A percentile compares a stretch with the other conserved stretches of the same genome.
Evolutionary conservation across 495 filamentous ascomycete species (phyloP).

Genomic region (Daldinia concentrica): DNA sequence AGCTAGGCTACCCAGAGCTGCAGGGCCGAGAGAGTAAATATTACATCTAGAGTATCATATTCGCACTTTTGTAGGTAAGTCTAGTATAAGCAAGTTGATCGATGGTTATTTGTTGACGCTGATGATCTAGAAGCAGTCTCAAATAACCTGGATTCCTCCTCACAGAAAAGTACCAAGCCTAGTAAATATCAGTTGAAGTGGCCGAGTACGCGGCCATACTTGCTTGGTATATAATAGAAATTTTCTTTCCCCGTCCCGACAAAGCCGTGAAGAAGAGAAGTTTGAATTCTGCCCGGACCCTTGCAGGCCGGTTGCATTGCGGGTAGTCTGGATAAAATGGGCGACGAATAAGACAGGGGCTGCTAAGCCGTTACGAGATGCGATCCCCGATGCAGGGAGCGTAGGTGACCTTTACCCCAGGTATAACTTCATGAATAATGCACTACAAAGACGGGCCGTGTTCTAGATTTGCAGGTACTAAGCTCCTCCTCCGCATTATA

Average conservation of each 20-base stretch:
- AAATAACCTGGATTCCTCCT: conserved; percentile 1
- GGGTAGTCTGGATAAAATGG: conserved; percentile 33
- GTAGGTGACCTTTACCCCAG: conserved; percentile 28
- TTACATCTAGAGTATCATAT: conserved; percentile 13
- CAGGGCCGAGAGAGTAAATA: conserved; percentile 2
- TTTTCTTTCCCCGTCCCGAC: conserved; percentile 25
- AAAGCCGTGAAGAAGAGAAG: conserved; percentile 17
- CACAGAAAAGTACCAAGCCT: not conserved
- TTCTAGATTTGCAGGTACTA: conserved; percentile 25
- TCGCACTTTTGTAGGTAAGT: not conserved
- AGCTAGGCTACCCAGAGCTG: conserved; percentile 6
- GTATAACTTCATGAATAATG: conserved; percentile 17
- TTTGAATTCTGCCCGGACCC: conserved; percentile 36
- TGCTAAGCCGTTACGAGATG: conserved; percentile 21
- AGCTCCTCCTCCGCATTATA: conserved; percentile 26
- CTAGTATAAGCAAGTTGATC: conserved; percentile 8
- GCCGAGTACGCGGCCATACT: not conserved
- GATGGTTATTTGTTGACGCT: conserved; percentile 14
- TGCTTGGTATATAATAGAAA: not conserved
- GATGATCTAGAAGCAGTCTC: conserved; percentile 15
- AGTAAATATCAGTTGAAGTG: conserved; percentile 3
- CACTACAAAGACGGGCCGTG: conserved; percentile 24
- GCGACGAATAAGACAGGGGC: conserved; percentile 16
- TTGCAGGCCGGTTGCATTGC: conserved; percentile 25
- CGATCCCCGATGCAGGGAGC: conserved; percentile 16